Conservation (phyloP, 148 eudicot species). For the Fagopyrum tataricum region DNA sequence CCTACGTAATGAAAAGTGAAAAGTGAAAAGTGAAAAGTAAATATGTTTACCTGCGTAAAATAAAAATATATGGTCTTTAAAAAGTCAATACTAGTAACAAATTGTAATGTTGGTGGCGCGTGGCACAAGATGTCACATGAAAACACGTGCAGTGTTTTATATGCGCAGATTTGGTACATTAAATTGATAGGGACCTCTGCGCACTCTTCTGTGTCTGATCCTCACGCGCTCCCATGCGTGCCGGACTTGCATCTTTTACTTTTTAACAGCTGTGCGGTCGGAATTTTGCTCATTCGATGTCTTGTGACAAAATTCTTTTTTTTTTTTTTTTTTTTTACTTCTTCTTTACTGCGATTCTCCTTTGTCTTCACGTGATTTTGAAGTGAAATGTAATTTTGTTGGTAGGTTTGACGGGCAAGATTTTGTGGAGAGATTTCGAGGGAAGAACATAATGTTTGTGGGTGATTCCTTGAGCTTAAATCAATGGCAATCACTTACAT, state of each 20-base stretch:
- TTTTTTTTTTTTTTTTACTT: too few relatives aligned
- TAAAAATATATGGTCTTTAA: too few relatives aligned
- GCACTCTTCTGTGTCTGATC: background rate
- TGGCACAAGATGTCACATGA: background rate
- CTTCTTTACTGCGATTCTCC: background rate
- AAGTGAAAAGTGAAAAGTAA: background rate
- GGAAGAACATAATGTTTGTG: slow-evolving; percentile 75
- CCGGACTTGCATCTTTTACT: background rate
- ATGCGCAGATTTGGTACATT: background rate
- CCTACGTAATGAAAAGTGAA: background rate
- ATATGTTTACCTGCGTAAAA: background rate
- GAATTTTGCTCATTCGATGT: background rate
- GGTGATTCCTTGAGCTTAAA: slow-evolving; percentile 82
- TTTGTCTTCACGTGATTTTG: background rate
- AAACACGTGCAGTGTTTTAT: background rate
- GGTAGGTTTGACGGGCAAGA: slow-evolving; percentile 58
- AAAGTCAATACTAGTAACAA: background rate
- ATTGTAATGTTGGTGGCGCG: background rate
- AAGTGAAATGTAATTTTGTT: background rate
- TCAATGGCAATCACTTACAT: slow-evolving; percentile 76
- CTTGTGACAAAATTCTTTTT: too few relatives aligned
- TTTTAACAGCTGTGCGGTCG: background rate
- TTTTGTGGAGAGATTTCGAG: slow-evolving; percentile 44
- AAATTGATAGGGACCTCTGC: too few relatives aligned
- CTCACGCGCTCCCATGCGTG: background rate